Conservation (phyloP, 805 yeast species). For the Candida coleopterorum region DNA sequence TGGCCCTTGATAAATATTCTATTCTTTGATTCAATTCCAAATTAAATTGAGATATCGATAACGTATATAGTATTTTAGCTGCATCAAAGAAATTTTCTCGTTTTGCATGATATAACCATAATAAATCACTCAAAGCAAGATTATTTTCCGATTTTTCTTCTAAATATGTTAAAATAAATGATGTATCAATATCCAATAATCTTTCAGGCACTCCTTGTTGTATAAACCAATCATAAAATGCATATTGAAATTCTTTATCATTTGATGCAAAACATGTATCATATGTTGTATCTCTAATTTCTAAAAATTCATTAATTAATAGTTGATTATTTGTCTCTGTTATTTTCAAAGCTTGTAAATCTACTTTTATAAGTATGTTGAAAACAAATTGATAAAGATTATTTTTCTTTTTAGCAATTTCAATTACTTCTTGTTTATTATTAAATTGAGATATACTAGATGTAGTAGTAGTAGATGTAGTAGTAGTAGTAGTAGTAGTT, state of each 20-base stretch:
- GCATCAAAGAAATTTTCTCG: slow-evolving; percentile 75
- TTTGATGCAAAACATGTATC: slow-evolving; percentile 64
- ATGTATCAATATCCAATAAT: slow-evolving; percentile 74
- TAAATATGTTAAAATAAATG: slow-evolving; percentile 72
- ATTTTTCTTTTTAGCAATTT: slow-evolving; percentile 13
- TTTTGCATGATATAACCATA: slow-evolving; percentile 88
- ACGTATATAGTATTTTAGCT: slow-evolving; percentile 66
- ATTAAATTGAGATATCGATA: slow-evolving; percentile 71
- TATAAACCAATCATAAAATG: slow-evolving; percentile 89
- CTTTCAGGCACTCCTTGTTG: slow-evolving; percentile 72
- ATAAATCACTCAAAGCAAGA: slow-evolving; percentile 68
- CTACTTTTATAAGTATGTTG: slow-evolving; percentile 67
- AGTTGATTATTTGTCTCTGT: slow-evolving; percentile 32
- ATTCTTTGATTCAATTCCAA: slow-evolving; percentile 69
- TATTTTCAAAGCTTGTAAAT: slow-evolving; percentile 51
- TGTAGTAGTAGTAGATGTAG: too few relatives aligned
- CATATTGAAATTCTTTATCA: slow-evolving; percentile 87
- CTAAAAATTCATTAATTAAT: slow-evolving; percentile 47
- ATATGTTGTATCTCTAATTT: slow-evolving; percentile 68
- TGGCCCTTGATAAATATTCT: slow-evolving; percentile 85
- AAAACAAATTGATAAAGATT: slow-evolving; percentile 69
- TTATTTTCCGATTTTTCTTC: slow-evolving; percentile 61
- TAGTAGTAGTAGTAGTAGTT: too few relatives aligned
- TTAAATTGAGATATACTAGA: too few relatives aligned
- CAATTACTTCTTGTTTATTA: slow-evolving; percentile 6